Percentiles rank a stretch among this genome's conserved stretches.
Evolutionary conservation across 1,139 yeast species (phyloP).

Genomic region (Yamadazyma atmosphaerica): DNA sequence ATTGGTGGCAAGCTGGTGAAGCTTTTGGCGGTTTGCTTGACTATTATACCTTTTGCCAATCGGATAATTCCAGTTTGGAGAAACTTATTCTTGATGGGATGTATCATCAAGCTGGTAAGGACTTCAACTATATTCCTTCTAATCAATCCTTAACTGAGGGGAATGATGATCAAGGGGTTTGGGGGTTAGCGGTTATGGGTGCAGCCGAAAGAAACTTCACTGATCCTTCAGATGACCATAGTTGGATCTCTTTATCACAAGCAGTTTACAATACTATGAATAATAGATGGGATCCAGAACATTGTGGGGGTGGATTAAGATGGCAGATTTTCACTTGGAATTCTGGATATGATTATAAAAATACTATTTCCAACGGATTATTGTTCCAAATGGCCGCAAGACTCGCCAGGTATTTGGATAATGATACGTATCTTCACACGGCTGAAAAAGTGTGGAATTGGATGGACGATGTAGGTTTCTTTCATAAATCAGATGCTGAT

Average conservation of each 20-base stretch:
- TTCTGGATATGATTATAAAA: slow-evolving; percentile 76
- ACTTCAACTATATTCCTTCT: slow-evolving; percentile 54
- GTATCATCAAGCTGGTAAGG: slow-evolving; percentile 54
- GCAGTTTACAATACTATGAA: slow-evolving; percentile 78
- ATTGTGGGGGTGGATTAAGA: slow-evolving; percentile 76
- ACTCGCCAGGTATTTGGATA: slow-evolving; percentile 68
- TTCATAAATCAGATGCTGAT: slow-evolving; percentile 36
- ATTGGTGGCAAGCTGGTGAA: slow-evolving; percentile 77
- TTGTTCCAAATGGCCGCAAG: slow-evolving; percentile 78
- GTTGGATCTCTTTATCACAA: slow-evolving; percentile 72
- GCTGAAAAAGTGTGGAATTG: slow-evolving; percentile 72
- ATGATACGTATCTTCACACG: slow-evolving; percentile 61
- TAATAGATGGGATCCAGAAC: slow-evolving; percentile 64
- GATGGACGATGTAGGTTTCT: slow-evolving; percentile 55
- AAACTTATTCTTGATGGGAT: slow-evolving; percentile 39
- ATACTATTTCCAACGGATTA: slow-evolving; percentile 76
- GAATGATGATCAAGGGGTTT: slow-evolving; percentile 72
- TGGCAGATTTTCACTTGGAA: slow-evolving; percentile 86
- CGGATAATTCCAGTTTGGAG: slow-evolving; percentile 42
- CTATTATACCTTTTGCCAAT: slow-evolving; percentile 50
- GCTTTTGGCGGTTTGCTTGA: slow-evolving; percentile 64
- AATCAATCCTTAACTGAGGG: slow-evolving; percentile 67
- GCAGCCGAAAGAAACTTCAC: slow-evolving; percentile 65
- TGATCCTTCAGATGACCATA: slow-evolving; percentile 44
- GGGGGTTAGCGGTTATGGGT: slow-evolving; percentile 63